phyloP scores from a whole-genome alignment of 352 stramenopile species.

The Thalassiosira allenii region DNA sequence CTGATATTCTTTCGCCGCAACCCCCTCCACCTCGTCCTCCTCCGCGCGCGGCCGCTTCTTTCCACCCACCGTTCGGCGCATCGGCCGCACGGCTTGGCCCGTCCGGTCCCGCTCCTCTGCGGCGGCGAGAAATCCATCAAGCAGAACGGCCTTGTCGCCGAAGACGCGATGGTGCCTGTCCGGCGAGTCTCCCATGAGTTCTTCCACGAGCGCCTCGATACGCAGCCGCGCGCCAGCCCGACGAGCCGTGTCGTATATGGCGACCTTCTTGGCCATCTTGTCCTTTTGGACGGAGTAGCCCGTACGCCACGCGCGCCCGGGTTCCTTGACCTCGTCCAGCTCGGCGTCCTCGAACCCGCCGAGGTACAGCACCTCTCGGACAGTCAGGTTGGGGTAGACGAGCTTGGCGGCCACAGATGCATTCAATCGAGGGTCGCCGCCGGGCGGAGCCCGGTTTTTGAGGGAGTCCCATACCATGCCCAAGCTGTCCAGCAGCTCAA shows the following conservation, averaged over 20 bases:
- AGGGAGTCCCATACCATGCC: slow-evolving; percentile 28
- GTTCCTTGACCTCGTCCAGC: slow-evolving; percentile 35
- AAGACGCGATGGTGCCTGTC: slow-evolving; percentile 34
- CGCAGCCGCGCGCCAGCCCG: slow-evolving; percentile 8
- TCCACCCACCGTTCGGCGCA: too few species aligned
- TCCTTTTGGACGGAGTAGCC: slow-evolving; percentile 28
- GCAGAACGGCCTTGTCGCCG: slow-evolving; percentile 3
- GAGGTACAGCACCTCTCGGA: slow-evolving; percentile 25
- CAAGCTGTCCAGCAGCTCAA: slow-evolving; percentile 37
- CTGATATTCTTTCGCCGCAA: too few species aligned
- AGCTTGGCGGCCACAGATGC: slow-evolving; percentile 34
- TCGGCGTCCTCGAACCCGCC: slow-evolving; percentile 36
- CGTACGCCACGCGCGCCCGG: slow-evolving; percentile 38
- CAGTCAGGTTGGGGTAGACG: slow-evolving; percentile 29
- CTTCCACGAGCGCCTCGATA: slow-evolving; percentile 31
- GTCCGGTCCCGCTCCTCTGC: slow-evolving; percentile 21
- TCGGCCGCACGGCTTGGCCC: too few species aligned
- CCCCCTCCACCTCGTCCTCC: too few species aligned
- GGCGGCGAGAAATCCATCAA: slow-evolving; percentile 24
- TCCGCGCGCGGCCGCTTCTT: too few species aligned
- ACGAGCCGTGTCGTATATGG: slow-evolving; percentile 12
- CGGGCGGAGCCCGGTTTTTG: background rate
- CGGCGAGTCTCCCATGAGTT: slow-evolving; percentile 21
- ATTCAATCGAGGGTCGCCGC: slow-evolving; percentile 35
- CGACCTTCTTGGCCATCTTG: slow-evolving; percentile 19